phyloP scores from a whole-genome alignment of 306 rosid genomes.

The Cicer yamashitae region DNA sequence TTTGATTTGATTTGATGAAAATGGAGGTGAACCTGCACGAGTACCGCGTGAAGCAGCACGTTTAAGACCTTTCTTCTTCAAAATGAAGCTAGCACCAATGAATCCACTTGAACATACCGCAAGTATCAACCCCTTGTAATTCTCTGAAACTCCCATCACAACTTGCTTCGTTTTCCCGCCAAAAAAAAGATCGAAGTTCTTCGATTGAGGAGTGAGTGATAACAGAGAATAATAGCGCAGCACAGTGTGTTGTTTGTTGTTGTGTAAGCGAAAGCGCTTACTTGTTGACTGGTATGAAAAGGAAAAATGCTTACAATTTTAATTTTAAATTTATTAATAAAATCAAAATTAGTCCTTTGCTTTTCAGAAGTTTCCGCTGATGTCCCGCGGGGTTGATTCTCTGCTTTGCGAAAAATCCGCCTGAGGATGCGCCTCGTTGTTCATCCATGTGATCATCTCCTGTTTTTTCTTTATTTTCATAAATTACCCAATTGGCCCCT shows the following conservation, averaged over 20 bases:
- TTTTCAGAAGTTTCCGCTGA: slow-evolving; percentile 40
- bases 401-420: slow-evolving; percentile 7
- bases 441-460: too few species aligned
- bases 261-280: too few species aligned
- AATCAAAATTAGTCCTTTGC: slow-evolving; percentile 20
- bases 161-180: slow-evolving; percentile 48
- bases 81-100: slow-evolving; percentile 86
- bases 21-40: slow-evolving; percentile 70
- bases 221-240: slow-evolving; percentile 10
- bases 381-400: not conserved
- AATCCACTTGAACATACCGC: slow-evolving; percentile 86
- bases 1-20: not conserved
- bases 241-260: not conserved
- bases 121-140: slow-evolving; percentile 69
- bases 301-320: too few species aligned
- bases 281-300: too few species aligned
- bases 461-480: too few species aligned
- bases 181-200: slow-evolving; percentile 2
- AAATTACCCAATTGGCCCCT: not conserved
- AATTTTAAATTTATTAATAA: not conserved
- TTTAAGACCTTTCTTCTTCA: slow-evolving; percentile 97
- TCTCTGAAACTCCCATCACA: slow-evolving; percentile 68
- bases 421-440: not conserved
- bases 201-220: not conserved
- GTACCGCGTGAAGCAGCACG: slow-evolving; percentile 76